These are phyloP conservation scores for Eucalyptus caleyi DNA, from an alignment of 345 rosid species.

Conservation along the genomic window DNA sequence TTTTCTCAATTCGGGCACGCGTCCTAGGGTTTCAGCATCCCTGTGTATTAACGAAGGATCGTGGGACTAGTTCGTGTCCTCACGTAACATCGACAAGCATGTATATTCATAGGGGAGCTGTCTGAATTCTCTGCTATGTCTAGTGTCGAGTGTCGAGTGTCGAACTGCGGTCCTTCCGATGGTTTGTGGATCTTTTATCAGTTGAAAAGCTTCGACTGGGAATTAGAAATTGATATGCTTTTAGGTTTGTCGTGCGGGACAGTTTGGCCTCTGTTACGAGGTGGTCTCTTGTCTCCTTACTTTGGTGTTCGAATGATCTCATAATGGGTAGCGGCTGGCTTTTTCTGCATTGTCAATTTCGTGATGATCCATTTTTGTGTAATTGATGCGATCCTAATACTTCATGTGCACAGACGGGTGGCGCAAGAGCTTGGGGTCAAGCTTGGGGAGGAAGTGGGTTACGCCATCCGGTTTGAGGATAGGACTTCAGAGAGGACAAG, in stretches of 20 bases:
- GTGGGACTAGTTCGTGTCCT: neutral
- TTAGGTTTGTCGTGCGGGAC: neutral
- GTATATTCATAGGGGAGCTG: neutral
- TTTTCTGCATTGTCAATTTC: neutral
- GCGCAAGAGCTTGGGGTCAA: conserved; percentile 85
- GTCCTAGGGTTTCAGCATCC: neutral
- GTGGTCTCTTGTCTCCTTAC: neutral
- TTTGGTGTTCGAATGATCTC: neutral
- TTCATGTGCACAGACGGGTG: conserved; percentile 41
- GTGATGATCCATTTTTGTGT: neutral
- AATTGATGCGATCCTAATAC: neutral
- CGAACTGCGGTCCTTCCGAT: neutral
- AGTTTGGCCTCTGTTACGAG: neutral
- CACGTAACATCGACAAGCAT: neutral
- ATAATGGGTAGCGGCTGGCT: neutral
- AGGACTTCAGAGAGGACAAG: conserved; percentile 65
- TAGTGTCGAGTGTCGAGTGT: neutral
- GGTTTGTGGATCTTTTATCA: neutral
- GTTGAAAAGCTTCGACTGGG: neutral
- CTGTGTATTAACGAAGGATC: neutral
- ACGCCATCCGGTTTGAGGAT: conserved; percentile 92
- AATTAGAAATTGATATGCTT: neutral
- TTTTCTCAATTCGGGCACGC: neutral
- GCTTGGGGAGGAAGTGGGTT: conserved; percentile 95
- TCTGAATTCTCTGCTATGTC: neutral